Evolutionary conservation across 257 asterid species (phyloP).

Genomic region (Perilla frutescens): DNA sequence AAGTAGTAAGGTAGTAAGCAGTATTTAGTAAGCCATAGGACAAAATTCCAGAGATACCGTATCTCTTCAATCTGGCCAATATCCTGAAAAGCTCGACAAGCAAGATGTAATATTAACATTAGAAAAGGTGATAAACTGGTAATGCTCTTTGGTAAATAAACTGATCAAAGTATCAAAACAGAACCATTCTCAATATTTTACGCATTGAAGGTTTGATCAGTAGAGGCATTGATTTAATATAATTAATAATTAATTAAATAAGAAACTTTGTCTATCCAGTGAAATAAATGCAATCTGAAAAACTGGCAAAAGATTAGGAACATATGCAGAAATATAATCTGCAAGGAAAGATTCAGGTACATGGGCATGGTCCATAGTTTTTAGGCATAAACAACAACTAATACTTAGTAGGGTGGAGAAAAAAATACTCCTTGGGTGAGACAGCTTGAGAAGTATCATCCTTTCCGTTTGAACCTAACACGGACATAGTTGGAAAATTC

Average conservation of each 20-base stretch:
- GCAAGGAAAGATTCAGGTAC: slow-evolving; percentile 5
- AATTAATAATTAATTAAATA: slow-evolving; percentile 1
- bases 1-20: slow-evolving; percentile 80
- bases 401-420: slow-evolving; percentile 36
- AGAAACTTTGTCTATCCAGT: slow-evolving; percentile 8
- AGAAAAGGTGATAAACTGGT: not conserved
- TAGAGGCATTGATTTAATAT: slow-evolving; percentile 4
- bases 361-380: slow-evolving; percentile 4
- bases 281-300: slow-evolving; percentile 12
- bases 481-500: slow-evolving; percentile 26
- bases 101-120: slow-evolving; percentile 39
- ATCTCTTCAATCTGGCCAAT: slow-evolving; percentile 72
- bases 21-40: slow-evolving; percentile 91
- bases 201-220: not conserved
- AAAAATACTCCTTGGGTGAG: slow-evolving; percentile 56
- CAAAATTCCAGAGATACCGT: slow-evolving; percentile 80
- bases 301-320: slow-evolving; percentile 21
- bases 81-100: slow-evolving; percentile 54
- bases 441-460: slow-evolving; percentile 43
- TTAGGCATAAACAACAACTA: slow-evolving; percentile 13
- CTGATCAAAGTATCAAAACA: slow-evolving; percentile 15
- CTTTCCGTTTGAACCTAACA: slow-evolving; percentile 55
- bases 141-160: slow-evolving; percentile 7
- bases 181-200: not conserved
- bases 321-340: slow-evolving; percentile 13